Conservation (phyloP, 2,329 filamentous ascomycete species). For the Epichloe gansuensis region DNA sequence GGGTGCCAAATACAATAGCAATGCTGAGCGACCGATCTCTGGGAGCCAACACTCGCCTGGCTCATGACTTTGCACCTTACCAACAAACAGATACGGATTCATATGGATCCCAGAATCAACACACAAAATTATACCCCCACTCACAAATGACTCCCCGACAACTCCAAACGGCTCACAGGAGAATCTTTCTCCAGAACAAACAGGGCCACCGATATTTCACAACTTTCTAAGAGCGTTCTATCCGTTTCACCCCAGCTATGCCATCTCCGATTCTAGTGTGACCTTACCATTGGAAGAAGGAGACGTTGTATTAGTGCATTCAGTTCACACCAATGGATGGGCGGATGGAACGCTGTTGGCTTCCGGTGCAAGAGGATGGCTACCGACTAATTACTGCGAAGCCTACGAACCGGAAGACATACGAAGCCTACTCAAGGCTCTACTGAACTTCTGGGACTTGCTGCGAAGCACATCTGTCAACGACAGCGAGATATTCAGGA, state of each 20-base stretch:
- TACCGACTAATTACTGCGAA: conserved; percentile 97
- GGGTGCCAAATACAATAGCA: conserved; percentile 18
- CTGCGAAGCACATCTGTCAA: conserved; percentile 66
- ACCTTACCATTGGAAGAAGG: conserved; percentile 82
- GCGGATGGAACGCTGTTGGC: conserved; percentile 85
- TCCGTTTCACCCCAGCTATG: conserved; percentile 70
- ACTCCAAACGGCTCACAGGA: conserved; percentile 61
- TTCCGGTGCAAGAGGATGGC: conserved; percentile 81
- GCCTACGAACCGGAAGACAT: conserved; percentile 84
- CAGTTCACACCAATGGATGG: conserved; percentile 97
- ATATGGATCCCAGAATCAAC: conserved; percentile 21
- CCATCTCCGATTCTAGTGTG: conserved; percentile 71
- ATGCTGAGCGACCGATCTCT: conserved; percentile 31
- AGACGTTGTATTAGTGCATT: conserved; percentile 88
- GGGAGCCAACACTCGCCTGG: conserved; percentile 49
- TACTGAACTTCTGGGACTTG: conserved; percentile 88
- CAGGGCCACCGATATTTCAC: conserved; percentile 61
- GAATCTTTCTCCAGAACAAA: conserved; percentile 31
- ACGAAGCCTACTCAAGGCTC: conserved; percentile 68
- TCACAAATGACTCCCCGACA: conserved; percentile 62
- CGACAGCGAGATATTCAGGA: conserved; percentile 68
- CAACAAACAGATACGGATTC: conserved; percentile 14
- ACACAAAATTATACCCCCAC: conserved; percentile 31
- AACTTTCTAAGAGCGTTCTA: conserved; percentile 94
- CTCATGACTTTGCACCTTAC: conserved; percentile 44